Evolutionary conservation across 1,284 basidiomycete species (phyloP).

Genomic region (Ganoderma multipileum): DNA sequence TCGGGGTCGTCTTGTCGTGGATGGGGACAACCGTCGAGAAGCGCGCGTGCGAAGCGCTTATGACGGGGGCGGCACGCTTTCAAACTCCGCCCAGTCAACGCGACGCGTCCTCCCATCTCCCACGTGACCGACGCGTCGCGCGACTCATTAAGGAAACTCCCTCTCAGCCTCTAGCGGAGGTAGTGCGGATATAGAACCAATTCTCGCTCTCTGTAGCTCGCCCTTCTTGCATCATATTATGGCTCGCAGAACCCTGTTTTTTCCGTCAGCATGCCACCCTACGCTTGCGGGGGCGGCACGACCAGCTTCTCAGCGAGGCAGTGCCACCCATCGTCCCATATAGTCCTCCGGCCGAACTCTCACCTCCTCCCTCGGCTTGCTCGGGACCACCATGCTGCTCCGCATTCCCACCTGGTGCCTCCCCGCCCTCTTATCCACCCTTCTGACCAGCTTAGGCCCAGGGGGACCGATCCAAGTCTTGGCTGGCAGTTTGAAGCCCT

Average conservation of each 20-base stretch:
- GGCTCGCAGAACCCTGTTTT: constrained; percentile 5
- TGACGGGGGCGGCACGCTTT: constrained; percentile 40
- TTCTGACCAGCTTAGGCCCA: constrained; percentile 12
- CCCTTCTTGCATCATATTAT: constrained; percentile 1
- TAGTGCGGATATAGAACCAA: constrained; percentile 25
- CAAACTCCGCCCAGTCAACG: constrained; percentile 42
- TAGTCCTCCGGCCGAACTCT: constrained; percentile 13
- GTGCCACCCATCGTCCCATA: constrained; percentile 23
- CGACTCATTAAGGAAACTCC: constrained; percentile 3
- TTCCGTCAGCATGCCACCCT: neutral
- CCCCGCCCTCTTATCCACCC: constrained; percentile 17
- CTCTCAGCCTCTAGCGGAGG: constrained; percentile 14
- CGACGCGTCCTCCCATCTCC: constrained; percentile 33
- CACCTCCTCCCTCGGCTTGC: constrained; percentile 9
- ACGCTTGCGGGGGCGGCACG: neutral
- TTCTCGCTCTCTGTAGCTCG: neutral
- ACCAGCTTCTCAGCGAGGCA: constrained; percentile 22
- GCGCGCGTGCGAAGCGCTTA: constrained; percentile 32
- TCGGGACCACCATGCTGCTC: constrained; percentile 25
- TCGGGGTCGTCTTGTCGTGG: constrained; percentile 22
- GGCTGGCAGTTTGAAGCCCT: neutral
- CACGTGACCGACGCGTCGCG: constrained; percentile 41
- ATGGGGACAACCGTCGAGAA: constrained; percentile 20
- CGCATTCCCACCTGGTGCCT: constrained; percentile 24
- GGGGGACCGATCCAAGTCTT: constrained; percentile 7